Evolutionary conservation across 352 stramenopile species (phyloP).

Genomic region (Globisporangium heterothallicum): DNA sequence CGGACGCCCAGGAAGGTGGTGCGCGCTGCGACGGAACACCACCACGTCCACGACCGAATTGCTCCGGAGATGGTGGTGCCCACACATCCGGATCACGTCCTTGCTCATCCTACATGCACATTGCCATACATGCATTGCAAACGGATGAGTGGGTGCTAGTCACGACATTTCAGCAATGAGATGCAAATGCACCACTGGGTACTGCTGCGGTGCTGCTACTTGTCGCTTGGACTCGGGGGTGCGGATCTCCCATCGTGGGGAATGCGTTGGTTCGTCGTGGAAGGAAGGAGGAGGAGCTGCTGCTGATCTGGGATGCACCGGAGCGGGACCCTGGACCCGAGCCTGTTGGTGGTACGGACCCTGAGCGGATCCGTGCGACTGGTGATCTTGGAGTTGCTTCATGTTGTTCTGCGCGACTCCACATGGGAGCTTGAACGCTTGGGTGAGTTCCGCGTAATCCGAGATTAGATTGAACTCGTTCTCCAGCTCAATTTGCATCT

Average conservation of each 20-base stretch:
- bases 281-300: neutral
- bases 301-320: constrained; percentile 9
- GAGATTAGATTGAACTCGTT: constrained; percentile 72
- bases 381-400: constrained; percentile 24
- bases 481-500: constrained; percentile 83
- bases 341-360: too few species aligned
- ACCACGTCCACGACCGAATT: constrained; percentile 21
- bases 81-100: constrained; percentile 65
- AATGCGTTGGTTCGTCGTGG: constrained; percentile 19
- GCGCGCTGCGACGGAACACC: constrained; percentile 22
- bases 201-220: constrained; percentile 2
- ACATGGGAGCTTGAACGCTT: constrained; percentile 52
- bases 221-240: constrained; percentile 27
- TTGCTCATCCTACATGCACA: constrained; percentile 15
- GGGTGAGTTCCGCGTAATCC: constrained; percentile 71
- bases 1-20: constrained; percentile 48
- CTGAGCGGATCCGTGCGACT: too few species aligned
- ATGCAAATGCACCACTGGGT: constrained; percentile 2
- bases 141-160: too few species aligned
- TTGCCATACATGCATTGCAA: too few species aligned
- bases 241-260: constrained; percentile 53
- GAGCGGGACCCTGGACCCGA: constrained; percentile 13
- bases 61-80: constrained; percentile 60
- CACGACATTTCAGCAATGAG: neutral
- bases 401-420: constrained; percentile 15